A percentile compares a stretch with the other conserved stretches of the same genome.
Conservation (phyloP, 805 yeast species). For the Wickerhamiella sergipiensis region DNA sequence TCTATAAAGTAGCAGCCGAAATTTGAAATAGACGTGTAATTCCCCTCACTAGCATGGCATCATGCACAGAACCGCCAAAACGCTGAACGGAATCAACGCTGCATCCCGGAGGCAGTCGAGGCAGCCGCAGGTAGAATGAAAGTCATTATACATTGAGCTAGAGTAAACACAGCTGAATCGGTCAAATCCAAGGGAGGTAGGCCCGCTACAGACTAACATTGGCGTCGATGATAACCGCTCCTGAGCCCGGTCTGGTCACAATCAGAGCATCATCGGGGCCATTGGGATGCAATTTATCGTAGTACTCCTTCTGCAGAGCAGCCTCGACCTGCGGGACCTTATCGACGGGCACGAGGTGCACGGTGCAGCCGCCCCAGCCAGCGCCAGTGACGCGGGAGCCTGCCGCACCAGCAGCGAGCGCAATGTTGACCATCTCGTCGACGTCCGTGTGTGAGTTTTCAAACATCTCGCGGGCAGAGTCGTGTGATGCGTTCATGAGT, state of each 20-base stretch:
- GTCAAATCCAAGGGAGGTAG: too few relatives aligned
- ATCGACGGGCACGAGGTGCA: conserved; percentile 42
- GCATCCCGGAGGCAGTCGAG: too few relatives aligned
- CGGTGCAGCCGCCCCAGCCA: conserved; percentile 65
- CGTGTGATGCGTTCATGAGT: conserved; percentile 47
- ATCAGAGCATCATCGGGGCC: conserved; percentile 27
- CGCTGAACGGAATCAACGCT: too few relatives aligned
- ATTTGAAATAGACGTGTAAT: too few relatives aligned
- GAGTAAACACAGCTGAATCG: too few relatives aligned
- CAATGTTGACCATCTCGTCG: conserved; percentile 40
- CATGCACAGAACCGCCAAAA: too few relatives aligned
- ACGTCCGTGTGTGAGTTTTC: conserved; percentile 45
- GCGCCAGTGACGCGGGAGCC: conserved; percentile 72
- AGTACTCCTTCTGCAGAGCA: conserved; percentile 40
- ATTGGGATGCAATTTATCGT: conserved; percentile 34
- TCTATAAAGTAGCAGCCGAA: too few relatives aligned
- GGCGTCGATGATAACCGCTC: conserved; percentile 10
- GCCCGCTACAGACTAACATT: background rate
- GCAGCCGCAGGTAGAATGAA: too few relatives aligned
- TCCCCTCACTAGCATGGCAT: too few relatives aligned
- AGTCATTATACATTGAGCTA: too few relatives aligned
- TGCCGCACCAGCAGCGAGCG: conserved; percentile 39
- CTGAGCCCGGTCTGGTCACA: conserved; percentile 14
- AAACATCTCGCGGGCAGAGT: conserved; percentile 34
- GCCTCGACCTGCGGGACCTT: conserved; percentile 26